Conservation (phyloP, 2,329 filamentous ascomycete genomes). For the Hymenoscyphus fructigenus region DNA sequence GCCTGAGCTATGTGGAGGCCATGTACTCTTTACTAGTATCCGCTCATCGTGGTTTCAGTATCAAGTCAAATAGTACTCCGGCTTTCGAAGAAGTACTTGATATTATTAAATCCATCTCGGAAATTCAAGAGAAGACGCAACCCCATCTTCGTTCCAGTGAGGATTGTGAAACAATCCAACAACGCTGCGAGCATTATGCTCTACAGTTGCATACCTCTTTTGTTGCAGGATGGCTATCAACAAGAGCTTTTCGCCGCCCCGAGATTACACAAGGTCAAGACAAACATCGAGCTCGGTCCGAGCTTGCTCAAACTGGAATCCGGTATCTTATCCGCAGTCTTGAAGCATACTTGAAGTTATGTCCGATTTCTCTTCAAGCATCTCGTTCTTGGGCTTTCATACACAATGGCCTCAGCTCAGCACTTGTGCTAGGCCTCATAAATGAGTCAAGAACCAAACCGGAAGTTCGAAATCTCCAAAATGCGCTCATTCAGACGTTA, state of each 20-base stretch:
- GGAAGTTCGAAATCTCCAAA: too few species aligned
- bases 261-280: neutral
- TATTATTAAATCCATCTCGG: neutral
- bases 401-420: slow-evolving; percentile 56
- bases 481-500: too few species aligned
- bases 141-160: neutral
- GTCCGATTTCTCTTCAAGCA: slow-evolving; percentile 52
- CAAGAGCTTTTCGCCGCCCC: slow-evolving; percentile 23
- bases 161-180: slow-evolving; percentile 38
- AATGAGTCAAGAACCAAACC: too few species aligned
- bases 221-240: slow-evolving; percentile 57
- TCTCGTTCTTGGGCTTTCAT: slow-evolving; percentile 65
- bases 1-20: neutral
- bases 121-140: neutral
- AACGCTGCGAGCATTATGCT: slow-evolving; percentile 60
- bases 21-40: neutral
- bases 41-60: neutral
- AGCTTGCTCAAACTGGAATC: neutral
- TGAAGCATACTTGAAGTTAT: slow-evolving; percentile 63
- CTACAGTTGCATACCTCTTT: slow-evolving; percentile 61
- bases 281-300: neutral
- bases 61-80: slow-evolving; percentile 49
- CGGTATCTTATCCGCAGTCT: neutral
- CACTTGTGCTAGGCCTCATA: too few species aligned
- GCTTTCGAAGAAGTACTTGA: slow-evolving; percentile 34